Evolutionary conservation across 2,329 filamentous ascomycete species (phyloP).

Genomic region (Hypomyces rosellus): DNA sequence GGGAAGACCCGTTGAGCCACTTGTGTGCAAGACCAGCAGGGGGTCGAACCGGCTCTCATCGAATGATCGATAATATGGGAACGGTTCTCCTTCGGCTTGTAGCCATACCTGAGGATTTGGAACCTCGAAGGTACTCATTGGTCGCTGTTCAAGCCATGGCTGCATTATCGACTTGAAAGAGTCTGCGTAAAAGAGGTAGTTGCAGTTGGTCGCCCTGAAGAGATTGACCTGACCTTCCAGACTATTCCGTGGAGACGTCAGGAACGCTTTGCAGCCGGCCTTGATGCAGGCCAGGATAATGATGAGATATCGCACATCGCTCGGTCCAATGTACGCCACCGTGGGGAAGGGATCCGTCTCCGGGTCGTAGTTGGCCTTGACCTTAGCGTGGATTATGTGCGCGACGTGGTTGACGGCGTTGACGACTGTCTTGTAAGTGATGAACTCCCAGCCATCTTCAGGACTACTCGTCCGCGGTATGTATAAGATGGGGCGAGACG

Average conservation of each 20-base stretch:
- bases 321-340: conserved; percentile 40
- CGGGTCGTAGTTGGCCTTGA: conserved; percentile 20
- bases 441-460: conserved; percentile 32
- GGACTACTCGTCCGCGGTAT: conserved; percentile 29
- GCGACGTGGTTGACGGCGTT: conserved; percentile 37
- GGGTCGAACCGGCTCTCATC: conserved; percentile 38
- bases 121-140: conserved; percentile 33
- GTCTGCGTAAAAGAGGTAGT: conserved; percentile 27
- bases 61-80: conserved; percentile 35
- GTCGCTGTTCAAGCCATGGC: conserved; percentile 10
- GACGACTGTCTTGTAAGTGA: conserved; percentile 28
- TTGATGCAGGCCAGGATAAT: conserved; percentile 32
- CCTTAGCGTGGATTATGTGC: conserved; percentile 19
- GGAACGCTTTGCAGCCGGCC: conserved; percentile 32
- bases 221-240: conserved; percentile 38
- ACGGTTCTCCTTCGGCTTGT: conserved; percentile 25
- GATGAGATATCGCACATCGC: conserved; percentile 32
- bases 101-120: conserved; percentile 30
- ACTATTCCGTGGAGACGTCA: conserved; percentile 39
- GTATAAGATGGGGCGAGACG: conserved; percentile 27
- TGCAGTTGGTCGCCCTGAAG: conserved; percentile 38
- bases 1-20: conserved; percentile 40
- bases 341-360: conserved; percentile 27
- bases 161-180: conserved; percentile 11
- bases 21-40: conserved; percentile 37